Percentiles rank a stretch among this genome's conserved stretches.
Evolutionary conservation across 2,329 filamentous ascomycete genomes (phyloP).

Genomic region (Monosporascus sp.): DNA sequence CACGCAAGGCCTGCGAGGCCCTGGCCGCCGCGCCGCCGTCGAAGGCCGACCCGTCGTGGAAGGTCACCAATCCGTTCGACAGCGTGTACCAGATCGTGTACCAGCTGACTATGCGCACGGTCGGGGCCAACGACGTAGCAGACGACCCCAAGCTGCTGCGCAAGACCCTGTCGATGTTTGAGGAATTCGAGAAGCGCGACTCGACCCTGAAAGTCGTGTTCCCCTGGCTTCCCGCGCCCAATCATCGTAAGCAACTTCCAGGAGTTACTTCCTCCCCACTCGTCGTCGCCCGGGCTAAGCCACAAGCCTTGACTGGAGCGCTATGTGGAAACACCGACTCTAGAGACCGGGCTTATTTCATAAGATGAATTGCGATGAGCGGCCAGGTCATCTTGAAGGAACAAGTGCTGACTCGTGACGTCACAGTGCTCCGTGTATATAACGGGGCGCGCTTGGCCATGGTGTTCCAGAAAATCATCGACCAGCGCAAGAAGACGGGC

Average conservation of each 20-base stretch:
- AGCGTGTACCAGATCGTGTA: conserved; percentile 48
- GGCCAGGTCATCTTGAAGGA: too few relatives aligned
- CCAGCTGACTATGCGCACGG: conserved; percentile 51
- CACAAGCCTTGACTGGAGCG: too few relatives aligned
- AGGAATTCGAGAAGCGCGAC: conserved; percentile 38
- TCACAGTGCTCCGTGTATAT: conserved; percentile 33
- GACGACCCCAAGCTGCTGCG: conserved; percentile 36
- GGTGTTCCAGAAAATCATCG: conserved; percentile 42
- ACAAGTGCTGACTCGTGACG: too few relatives aligned
- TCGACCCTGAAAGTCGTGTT: conserved; percentile 45
- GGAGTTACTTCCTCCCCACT: too few relatives aligned
- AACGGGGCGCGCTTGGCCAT: conserved; percentile 43
- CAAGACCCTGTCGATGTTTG: conserved; percentile 39
- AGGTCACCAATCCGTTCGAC: conserved; percentile 48
- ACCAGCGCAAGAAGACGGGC: conserved; percentile 37
- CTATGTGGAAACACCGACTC: too few relatives aligned
- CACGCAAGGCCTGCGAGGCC: conserved; percentile 29
- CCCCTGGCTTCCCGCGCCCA: conserved; percentile 43
- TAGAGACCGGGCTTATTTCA: too few relatives aligned
- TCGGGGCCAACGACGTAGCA: conserved; percentile 50
- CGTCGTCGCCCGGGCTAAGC: too few relatives aligned
- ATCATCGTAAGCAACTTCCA: conserved; percentile 17
- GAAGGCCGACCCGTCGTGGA: conserved; percentile 15
- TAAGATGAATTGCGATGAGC: too few relatives aligned
- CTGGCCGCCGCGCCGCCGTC: conserved; percentile 24